Conservation (phyloP, 805 yeast genomes). For the Vanderwaltozyma yarrowii region DNA sequence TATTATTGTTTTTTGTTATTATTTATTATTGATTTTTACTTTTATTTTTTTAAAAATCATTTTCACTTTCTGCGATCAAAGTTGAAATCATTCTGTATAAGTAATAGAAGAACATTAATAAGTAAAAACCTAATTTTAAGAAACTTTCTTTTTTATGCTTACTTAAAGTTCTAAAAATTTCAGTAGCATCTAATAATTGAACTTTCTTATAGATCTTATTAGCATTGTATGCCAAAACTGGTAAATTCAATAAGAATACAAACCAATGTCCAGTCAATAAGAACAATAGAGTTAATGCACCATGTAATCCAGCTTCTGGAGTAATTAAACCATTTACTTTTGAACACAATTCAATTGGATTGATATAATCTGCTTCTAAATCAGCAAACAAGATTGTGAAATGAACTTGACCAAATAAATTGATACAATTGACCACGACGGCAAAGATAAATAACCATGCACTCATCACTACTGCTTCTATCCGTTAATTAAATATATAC, state of each 20-base stretch:
- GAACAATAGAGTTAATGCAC: slow-evolving; percentile 54
- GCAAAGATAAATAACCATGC: slow-evolving; percentile 49
- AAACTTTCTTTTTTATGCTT: slow-evolving; percentile 90
- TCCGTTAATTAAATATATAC: too few relatives aligned
- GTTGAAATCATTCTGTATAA: slow-evolving; percentile 94
- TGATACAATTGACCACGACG: slow-evolving; percentile 75
- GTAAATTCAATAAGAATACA: slow-evolving; percentile 70
- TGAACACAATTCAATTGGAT: slow-evolving; percentile 93
- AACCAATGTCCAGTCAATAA: slow-evolving; percentile 89
- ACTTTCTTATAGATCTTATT: slow-evolving; percentile 71
- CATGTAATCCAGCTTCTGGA: slow-evolving; percentile 86
- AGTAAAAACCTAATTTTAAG: slow-evolving; percentile 81
- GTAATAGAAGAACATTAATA: slow-evolving; percentile 89
- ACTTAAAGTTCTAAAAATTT: slow-evolving; percentile 87
- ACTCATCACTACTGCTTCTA: slow-evolving; percentile 5
- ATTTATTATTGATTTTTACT: too few relatives aligned
- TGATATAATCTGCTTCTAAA: slow-evolving; percentile 91
- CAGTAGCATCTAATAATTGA: slow-evolving; percentile 91
- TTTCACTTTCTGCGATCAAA: slow-evolving; percentile 50
- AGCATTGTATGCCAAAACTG: slow-evolving; percentile 74
- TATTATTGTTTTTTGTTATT: too few relatives aligned
- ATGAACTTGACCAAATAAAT: slow-evolving; percentile 85
- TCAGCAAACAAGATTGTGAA: slow-evolving; percentile 94
- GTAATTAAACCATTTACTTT: slow-evolving; percentile 78
- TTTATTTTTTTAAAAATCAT: neutral